Evolutionary conservation across 2,329 filamentous ascomycete genomes (phyloP).

Genomic region (Rhinocladiella similis): DNA sequence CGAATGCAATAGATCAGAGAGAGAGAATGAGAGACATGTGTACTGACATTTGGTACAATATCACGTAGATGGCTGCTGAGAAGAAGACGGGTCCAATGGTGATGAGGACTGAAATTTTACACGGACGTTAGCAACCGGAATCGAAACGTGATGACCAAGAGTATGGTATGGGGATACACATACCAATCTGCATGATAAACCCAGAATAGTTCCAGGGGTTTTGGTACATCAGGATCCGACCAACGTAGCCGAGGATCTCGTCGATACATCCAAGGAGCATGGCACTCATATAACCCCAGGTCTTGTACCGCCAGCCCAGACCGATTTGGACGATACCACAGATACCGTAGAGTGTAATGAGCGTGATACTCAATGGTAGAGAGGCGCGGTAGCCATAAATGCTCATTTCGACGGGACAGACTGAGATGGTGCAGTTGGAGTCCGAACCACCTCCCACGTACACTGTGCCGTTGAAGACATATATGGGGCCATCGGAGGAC

Average conservation of each 20-base stretch:
- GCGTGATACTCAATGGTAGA: conserved; percentile 41
- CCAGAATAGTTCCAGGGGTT: conserved; percentile 60
- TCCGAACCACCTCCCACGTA: conserved; percentile 18
- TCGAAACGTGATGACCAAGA: neutral
- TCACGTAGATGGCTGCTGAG: conserved; percentile 67
- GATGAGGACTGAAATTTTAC: conserved; percentile 51
- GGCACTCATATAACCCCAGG: conserved; percentile 44
- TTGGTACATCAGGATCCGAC: conserved; percentile 57
- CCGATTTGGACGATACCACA: conserved; percentile 40
- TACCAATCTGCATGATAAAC: conserved; percentile 67
- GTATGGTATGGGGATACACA: conserved; percentile 22
- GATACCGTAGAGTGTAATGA: conserved; percentile 46
- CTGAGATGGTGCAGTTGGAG: conserved; percentile 28
- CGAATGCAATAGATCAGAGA: neutral
- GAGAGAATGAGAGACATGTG: conserved; percentile 9
- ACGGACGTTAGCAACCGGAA: neutral
- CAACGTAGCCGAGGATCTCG: conserved; percentile 64
- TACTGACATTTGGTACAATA: conserved; percentile 47
- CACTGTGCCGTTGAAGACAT: conserved; percentile 13
- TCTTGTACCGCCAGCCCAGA: conserved; percentile 40
- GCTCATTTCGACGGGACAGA: conserved; percentile 40
- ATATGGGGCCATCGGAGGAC: neutral
- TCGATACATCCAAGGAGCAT: conserved; percentile 59
- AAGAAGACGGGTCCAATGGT: conserved; percentile 58
- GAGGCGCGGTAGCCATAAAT: conserved; percentile 48